These are phyloP conservation scores for Solanum hybrid DNA, from an alignment of 305 asterid species.

Conservation along the genomic window DNA sequence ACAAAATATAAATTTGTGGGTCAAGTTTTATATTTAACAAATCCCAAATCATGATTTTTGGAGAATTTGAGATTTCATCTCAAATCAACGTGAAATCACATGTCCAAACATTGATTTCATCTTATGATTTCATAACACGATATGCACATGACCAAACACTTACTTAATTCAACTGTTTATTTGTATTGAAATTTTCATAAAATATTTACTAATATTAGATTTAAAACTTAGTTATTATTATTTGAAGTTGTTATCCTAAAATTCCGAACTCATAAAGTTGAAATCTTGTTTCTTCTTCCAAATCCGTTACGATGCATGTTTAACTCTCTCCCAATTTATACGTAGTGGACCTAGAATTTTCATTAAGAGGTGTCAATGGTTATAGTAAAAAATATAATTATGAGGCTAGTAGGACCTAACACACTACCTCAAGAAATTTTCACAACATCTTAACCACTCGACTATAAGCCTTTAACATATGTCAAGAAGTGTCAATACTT, in stretches of 20 bases:
- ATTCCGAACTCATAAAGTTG: neutral
- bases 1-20: too few species aligned
- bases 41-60: neutral
- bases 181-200: neutral
- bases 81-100: neutral
- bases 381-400: too few species aligned
- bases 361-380: neutral
- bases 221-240: neutral
- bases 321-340: neutral
- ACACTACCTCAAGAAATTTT: neutral
- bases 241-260: neutral
- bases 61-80: too few species aligned
- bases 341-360: too few species aligned
- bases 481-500: neutral
- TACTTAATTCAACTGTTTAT: neutral
- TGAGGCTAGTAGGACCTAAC: neutral
- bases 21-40: neutral
- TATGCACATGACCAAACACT: too few species aligned
- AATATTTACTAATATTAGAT: neutral
- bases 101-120: too few species aligned
- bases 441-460: neutral
- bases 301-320: neutral
- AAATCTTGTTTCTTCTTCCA: neutral
- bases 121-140: too few species aligned
- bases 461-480: neutral